phyloP scores from a whole-genome alignment of 768 basidiomycete genomes.

The Lactarius hengduanensis region DNA sequence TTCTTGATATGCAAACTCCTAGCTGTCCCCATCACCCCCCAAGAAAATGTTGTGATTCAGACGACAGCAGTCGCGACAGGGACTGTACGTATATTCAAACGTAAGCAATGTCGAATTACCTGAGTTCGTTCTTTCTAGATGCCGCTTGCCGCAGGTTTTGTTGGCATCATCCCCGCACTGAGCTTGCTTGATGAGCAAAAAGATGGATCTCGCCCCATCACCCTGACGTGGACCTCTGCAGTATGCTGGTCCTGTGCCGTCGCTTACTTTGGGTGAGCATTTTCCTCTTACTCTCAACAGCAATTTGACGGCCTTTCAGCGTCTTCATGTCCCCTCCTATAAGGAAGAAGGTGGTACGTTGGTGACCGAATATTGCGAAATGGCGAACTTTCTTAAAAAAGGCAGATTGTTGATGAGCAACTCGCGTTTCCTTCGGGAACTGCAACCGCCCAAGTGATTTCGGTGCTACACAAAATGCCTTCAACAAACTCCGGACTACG shows the following conservation, averaged over 20 bases:
- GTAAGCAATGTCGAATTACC: background rate
- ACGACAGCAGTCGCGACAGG: slow-evolving; percentile 96
- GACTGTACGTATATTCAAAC: slow-evolving; percentile 37
- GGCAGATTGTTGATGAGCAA: slow-evolving; percentile 89
- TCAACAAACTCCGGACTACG: slow-evolving; percentile 56
- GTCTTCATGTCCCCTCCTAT: slow-evolving; percentile 97
- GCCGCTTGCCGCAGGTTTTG: slow-evolving; percentile 85
- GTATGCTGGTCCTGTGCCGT: slow-evolving; percentile 87
- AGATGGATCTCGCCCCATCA: slow-evolving; percentile 76
- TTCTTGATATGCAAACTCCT: slow-evolving; percentile 79
- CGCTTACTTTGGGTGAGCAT: slow-evolving; percentile 83
- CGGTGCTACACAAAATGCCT: slow-evolving; percentile 79
- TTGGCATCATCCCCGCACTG: slow-evolving; percentile 91
- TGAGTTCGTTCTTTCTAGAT: slow-evolving; percentile 42
- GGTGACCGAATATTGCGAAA: background rate
- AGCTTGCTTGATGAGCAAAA: slow-evolving; percentile 67
- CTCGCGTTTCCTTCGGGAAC: slow-evolving; percentile 94
- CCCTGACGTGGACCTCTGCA: slow-evolving; percentile 69
- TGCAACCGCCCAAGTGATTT: slow-evolving; percentile 92
- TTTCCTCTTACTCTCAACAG: background rate
- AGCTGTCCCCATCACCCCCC: slow-evolving; percentile 73
- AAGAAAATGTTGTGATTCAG: slow-evolving; percentile 92
- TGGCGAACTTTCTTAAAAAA: background rate
- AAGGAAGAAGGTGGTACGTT: slow-evolving; percentile 85
- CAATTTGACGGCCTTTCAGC: slow-evolving; percentile 38